Percentiles rank a stretch among this genome's conserved stretches.
phyloP scores from a whole-genome alignment of 352 stramenopile genomes.

The Globisporangium rhizosaccharum region DNA sequence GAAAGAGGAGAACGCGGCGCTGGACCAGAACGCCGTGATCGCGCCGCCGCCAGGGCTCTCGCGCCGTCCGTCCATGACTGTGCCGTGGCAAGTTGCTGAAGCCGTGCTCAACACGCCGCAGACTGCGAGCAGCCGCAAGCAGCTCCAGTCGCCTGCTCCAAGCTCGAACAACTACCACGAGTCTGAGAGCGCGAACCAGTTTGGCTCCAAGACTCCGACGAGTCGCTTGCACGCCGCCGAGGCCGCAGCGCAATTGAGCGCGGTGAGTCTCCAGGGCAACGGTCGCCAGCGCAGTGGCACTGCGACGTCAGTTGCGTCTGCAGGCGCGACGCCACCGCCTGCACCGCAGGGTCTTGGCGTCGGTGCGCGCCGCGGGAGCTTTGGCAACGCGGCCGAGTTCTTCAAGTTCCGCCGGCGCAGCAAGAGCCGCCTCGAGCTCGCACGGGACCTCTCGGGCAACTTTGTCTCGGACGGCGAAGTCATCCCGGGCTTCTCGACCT shows the following conservation, averaged over 20 bases:
- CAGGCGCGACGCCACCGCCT: conserved; percentile 13
- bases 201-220: conserved; percentile 16
- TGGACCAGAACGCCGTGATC: conserved; percentile 66
- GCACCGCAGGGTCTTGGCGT: conserved; percentile 27
- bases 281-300: conserved; percentile 36
- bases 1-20: conserved; percentile 40
- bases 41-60: conserved; percentile 64
- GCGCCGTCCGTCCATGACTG: conserved; percentile 77
- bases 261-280: conserved; percentile 33
- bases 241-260: conserved; percentile 60
- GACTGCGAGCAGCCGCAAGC: conserved; percentile 59
- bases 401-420: conserved; percentile 85
- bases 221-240: conserved; percentile 47
- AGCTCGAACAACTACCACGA: conserved; percentile 22
- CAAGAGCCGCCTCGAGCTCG: conserved; percentile 78
- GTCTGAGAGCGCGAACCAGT: conserved; percentile 31
- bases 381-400: conserved; percentile 81
- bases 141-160: conserved; percentile 35
- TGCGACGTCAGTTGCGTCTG: background rate
- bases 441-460: conserved; percentile 50
- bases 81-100: conserved; percentile 82
- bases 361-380: conserved; percentile 56
- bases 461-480: conserved; percentile 40
- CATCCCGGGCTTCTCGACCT: conserved; percentile 41
- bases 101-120: conserved; percentile 79